phyloP scores from a whole-genome alignment of 371 early-diverging fungal species.

The Circinella umbellata region DNA sequence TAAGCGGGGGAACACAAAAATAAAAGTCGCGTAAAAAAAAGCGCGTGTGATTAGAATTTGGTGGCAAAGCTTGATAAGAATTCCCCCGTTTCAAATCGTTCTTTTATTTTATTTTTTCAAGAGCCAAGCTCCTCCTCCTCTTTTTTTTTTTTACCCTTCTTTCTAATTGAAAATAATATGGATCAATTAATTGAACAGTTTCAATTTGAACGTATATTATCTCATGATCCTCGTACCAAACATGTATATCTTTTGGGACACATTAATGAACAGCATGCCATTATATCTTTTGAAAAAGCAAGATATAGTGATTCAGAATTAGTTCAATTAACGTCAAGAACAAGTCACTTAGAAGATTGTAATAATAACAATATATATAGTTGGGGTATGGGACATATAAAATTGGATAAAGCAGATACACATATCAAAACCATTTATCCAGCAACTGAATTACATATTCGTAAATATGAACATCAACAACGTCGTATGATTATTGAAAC shows the following conservation, averaged over 20 bases:
- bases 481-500: conserved; percentile 64
- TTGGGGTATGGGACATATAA: conserved; percentile 53
- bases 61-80: no score
- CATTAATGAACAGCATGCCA: conserved; percentile 32
- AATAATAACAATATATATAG: conserved; percentile 69
- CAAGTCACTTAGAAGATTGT: conserved; percentile 30
- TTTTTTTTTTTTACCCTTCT: no score
- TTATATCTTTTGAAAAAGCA: conserved; percentile 58
- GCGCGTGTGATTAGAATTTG: no score
- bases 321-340: conserved; percentile 31
- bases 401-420: conserved; percentile 45
- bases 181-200: conserved; percentile 25
- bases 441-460: conserved; percentile 73
- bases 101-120: no score
- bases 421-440: conserved; percentile 65
- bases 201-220: conserved; percentile 37
- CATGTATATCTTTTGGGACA: conserved; percentile 38
- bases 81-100: no score
- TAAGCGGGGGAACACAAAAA: no score
- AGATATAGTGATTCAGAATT: conserved; percentile 47
- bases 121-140: no score
- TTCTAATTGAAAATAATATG: not conserved
- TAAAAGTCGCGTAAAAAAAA: no score
- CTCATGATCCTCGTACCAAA: conserved; percentile 48
- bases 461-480: conserved; percentile 72